Evolutionary conservation across 1,284 basidiomycete species (phyloP).

Genomic region (Volvariella surrecta): DNA sequence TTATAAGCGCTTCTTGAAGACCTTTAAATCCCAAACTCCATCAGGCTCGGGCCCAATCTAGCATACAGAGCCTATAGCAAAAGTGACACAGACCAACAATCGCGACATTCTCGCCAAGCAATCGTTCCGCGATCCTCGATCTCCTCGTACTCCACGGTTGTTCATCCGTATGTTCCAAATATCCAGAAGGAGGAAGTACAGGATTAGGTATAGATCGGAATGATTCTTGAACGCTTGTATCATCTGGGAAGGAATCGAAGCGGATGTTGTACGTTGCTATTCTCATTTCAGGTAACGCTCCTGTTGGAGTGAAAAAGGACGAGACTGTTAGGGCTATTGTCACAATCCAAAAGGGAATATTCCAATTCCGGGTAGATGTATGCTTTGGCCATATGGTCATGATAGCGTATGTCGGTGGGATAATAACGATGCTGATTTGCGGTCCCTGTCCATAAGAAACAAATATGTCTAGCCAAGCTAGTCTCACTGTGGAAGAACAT

Average conservation of each 20-base stretch:
- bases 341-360: no score
- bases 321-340: no score
- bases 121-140: conserved; percentile 35
- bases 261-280: conserved; percentile 46
- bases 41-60: background rate
- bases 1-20: conserved; percentile 52
- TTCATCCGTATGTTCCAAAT: conserved; percentile 24
- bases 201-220: conserved; percentile 35
- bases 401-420: no score
- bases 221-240: conserved; percentile 37
- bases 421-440: no score
- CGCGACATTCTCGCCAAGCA: conserved; percentile 30
- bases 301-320: no score
- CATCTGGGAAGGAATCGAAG: conserved; percentile 43
- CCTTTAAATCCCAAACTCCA: conserved; percentile 29
- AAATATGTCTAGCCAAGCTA: no score
- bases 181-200: conserved; percentile 24
- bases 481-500: no score
- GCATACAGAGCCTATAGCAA: background rate
- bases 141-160: conserved; percentile 45
- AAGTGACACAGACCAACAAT: conserved; percentile 26
- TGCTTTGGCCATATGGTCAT: no score
- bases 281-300: conserved; percentile 23
- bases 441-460: no score
- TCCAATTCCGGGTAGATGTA: no score